A percentile compares a stretch with the other conserved stretches of the same genome.
phyloP scores from a whole-genome alignment of 805 yeast genomes.

The Candida coquimbonensis region DNA sequence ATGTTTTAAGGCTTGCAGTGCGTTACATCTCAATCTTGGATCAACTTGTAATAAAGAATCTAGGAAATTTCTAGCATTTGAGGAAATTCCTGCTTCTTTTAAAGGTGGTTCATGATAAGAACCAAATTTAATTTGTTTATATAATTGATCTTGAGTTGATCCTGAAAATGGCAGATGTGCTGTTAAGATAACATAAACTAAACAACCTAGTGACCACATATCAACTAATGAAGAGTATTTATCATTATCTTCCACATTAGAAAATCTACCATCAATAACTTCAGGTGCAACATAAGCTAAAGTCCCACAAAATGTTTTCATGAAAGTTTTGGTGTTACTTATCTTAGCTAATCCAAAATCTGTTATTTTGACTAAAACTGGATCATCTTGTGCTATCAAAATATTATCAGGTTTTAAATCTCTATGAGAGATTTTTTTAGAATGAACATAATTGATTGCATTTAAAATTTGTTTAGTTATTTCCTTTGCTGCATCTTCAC shows the following conservation, averaged over 20 bases:
- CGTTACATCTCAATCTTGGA: constrained; percentile 66
- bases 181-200: constrained; percentile 84
- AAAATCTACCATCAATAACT: constrained; percentile 43
- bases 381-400: constrained; percentile 82
- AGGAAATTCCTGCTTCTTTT: constrained; percentile 56
- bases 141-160: constrained; percentile 78
- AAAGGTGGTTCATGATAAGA: constrained; percentile 74
- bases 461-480: constrained; percentile 77
- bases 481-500: constrained; percentile 85
- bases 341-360: constrained; percentile 96
- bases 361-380: constrained; percentile 84
- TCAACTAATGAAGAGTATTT: constrained; percentile 83
- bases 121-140: constrained; percentile 68
- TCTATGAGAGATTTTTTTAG: constrained; percentile 87
- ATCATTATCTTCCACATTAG: constrained; percentile 21
- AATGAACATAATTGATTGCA: constrained; percentile 84
- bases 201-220: constrained; percentile 96
- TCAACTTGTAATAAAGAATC: constrained; percentile 67
- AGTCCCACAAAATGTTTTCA: constrained; percentile 98
- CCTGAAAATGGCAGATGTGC: constrained; percentile 96
- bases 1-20: constrained; percentile 67
- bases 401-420: constrained; percentile 97
- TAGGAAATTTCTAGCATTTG: constrained; percentile 67
- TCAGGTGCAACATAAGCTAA: constrained; percentile 97
- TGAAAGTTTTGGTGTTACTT: constrained; percentile 72